Evolutionary conservation across 768 basidiomycete species (phyloP), one percentile per base, ranked within the genome.

Genomic region (Cantharellus cinnabarinus): DNA sequence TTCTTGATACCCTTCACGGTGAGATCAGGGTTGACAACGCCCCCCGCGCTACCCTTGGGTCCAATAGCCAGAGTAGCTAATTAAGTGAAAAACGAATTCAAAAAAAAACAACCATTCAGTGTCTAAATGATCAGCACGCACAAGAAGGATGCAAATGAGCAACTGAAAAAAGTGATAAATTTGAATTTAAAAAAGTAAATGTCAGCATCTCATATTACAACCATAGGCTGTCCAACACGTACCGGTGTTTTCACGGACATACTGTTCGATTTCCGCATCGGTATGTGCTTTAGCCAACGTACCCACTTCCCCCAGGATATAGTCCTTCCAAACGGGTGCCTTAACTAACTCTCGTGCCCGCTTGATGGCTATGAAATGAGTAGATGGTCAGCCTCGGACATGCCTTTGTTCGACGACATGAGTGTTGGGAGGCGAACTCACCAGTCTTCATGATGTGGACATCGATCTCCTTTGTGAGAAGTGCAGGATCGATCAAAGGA

Each of bases 1-100:
- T 71, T 69, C 57, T 65, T 63, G 3, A 70, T 64, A 3, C 76
- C 77, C 44, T 75, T 68, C 41, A 79, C 76, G 35, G 66, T 62
- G 60, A 78, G 60, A 56, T 67, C 63, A 35, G 75, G 41, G 53
- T 77, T 76, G 52, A 78, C 68, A 0, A 76, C 76, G 4, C 76
- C 10, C n/a, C n/a, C n/a, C n/a, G n/a, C 73, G 3, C 67, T 54
- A 7, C 52, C 52, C 52, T 54, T 54, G 52, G 52, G 14, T 10
- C 14, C 7, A 37, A 54, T 10, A 37, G 35, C 35, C 35, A 37
- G 10, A 10, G 52, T 10, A 37, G 10, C 20, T 29, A 29, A 29
- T 29, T 29, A 29, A 29, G 20, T 29, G 20, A 29, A 29, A 29
- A 29, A 29, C 20, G 0, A 29, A 29, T 29, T 1, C 0, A 29